A percentile compares a stretch with the other conserved stretches of the same genome.
Evolutionary conservation across 1,284 basidiomycete species (phyloP).

Genomic region (Sporisorium reilianum): DNA sequence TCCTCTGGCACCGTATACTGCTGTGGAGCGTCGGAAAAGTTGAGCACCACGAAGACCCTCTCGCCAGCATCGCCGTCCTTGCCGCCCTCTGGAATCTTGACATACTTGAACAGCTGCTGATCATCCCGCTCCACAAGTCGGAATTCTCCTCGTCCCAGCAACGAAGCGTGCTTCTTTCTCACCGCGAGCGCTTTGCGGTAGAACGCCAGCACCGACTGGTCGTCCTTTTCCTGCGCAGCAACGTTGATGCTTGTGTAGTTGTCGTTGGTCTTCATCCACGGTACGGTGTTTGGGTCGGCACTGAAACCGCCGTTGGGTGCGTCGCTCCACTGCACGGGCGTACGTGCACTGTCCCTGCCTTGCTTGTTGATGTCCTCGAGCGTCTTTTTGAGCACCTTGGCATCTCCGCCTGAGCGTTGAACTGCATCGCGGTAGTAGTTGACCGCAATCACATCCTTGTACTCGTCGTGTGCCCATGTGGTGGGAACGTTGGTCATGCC

Average conservation of each 20-base stretch:
- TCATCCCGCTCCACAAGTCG: conserved; percentile 72
- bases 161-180: conserved; percentile 75
- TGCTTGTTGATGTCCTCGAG: conserved; percentile 74
- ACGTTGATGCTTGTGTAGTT: conserved; percentile 78
- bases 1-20: conserved; percentile 28
- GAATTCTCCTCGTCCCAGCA: conserved; percentile 76
- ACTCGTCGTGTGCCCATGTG: conserved; percentile 77
- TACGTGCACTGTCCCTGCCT: conserved; percentile 78
- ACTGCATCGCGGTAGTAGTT: conserved; percentile 41
- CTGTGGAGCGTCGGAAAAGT: conserved; percentile 30
- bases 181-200: conserved; percentile 74
- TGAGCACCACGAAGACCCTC: conserved; percentile 38
- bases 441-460: conserved; percentile 38
- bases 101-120: conserved; percentile 75
- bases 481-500: conserved; percentile 78
- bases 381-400: conserved; percentile 70
- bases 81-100: conserved; percentile 66
- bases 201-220: conserved; percentile 74
- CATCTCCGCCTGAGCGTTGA: conserved; percentile 19
- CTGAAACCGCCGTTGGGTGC: conserved; percentile 77
- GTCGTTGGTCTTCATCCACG: conserved; percentile 83
- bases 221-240: conserved; percentile 72
- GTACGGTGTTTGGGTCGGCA: conserved; percentile 71
- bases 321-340: conserved; percentile 78
- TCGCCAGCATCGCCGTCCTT: conserved; percentile 65